phyloP scores from a whole-genome alignment of 306 rosid genomes.

The Corylus avellana region DNA sequence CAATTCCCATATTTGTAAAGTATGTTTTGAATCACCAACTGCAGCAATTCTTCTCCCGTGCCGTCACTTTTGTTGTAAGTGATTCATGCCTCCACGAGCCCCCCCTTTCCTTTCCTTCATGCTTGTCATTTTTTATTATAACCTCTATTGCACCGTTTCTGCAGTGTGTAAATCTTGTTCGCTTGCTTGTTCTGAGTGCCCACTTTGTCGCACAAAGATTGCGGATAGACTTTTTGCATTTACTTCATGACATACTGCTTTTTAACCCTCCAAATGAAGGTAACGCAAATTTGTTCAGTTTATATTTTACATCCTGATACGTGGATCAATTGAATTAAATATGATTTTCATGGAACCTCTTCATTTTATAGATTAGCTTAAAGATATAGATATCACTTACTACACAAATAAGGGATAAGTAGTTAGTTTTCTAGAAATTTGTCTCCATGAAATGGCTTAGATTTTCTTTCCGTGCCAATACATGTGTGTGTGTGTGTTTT shows the following conservation, averaged over 20 bases:
- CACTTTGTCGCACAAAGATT: slow-evolving; percentile 93
- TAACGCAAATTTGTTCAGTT: slow-evolving; percentile 20
- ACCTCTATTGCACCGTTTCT: background rate
- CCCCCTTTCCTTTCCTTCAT: background rate
- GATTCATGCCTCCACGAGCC: background rate
- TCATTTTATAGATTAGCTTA: background rate
- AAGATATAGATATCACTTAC: background rate
- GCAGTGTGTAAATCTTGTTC: slow-evolving; percentile 96
- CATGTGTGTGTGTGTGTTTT: too few species aligned
- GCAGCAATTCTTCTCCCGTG: slow-evolving; percentile 97
- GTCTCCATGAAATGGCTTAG: background rate
- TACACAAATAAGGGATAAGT: background rate
- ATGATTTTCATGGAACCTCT: background rate
- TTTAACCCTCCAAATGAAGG: slow-evolving; percentile 39
- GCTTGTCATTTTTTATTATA: background rate
- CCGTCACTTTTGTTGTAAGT: slow-evolving; percentile 96
- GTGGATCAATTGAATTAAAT: background rate
- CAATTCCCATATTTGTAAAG: slow-evolving; percentile 92
- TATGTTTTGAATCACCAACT: slow-evolving; percentile 93
- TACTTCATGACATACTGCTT: slow-evolving; percentile 53
- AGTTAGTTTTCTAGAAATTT: background rate
- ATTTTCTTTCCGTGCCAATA: background rate
- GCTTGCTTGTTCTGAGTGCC: slow-evolving; percentile 97
- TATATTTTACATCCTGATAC: background rate
- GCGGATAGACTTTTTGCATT: slow-evolving; percentile 97